Base-by-base conservation (phyloP, 2,329 filamentous ascomycete genomes). In the Colletotrichum acutatum region DNA sequence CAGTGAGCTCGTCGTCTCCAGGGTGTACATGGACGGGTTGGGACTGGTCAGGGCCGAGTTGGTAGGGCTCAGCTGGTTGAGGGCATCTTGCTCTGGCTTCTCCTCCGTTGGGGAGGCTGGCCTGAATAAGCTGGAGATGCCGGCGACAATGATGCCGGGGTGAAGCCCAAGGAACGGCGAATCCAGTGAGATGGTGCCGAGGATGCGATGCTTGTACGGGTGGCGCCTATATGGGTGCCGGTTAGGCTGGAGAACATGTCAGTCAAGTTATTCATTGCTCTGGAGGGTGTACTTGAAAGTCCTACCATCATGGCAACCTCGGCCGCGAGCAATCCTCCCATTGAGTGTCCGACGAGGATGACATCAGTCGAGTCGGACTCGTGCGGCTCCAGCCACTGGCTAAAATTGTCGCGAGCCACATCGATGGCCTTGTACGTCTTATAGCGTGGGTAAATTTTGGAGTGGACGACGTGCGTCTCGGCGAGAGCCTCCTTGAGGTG, bases 121-220 rank as follows among this genome's bases (percentile, higher is more conserved):
- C 46, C 86, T 84, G 81, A 98, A 97, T 12, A 97, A 86, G 78
- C 94, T 96, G 2, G 91, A 89, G 66, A 97, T 89, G 2, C 95
- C 94, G 49, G 93, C 93, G n/a, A 91, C 89, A 54, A 98, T 90
- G 54, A 98, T 93, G 6, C 95, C 94, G 1, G 95, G 95, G 81
- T 98, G 95, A 79, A 98, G 92, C 4, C 95, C 95, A 6, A 98
- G 86, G 71, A 97, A 95, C 0, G 95, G 95, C 0, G 94, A 93
- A 81, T 98, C 95, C 61, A 97, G 92, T 68, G 93, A 94, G 68
- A 98, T 86, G 5, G 92, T 92, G 0, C 95, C 95, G 34, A 98
- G 82, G 53, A 98, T 93, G 11, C 91, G 89, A 83, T 97, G 94
- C 75, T 90, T 91, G 76, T 93, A 90, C 12, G 84, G 84, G 70